These are phyloP conservation scores for Fusarium solani-melongenae DNA, from an alignment of 2,329 filamentous ascomycete genomes.

Conservation along the genomic window DNA sequence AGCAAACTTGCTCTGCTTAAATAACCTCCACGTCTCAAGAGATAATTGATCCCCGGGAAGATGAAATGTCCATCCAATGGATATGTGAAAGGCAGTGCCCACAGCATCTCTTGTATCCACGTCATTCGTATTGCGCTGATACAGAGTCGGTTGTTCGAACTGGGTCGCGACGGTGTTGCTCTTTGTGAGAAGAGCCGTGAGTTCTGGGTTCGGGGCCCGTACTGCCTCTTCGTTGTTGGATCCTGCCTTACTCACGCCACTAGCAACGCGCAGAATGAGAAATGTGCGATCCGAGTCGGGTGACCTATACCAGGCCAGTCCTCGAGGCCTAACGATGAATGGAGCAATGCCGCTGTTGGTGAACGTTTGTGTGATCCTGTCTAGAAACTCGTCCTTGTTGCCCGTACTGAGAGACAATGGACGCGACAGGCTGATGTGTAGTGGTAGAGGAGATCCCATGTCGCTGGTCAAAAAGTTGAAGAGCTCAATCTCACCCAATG, in stretches of 20 bases:
- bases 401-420: slow-evolving; percentile 79
- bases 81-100: slow-evolving; percentile 79
- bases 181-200: slow-evolving; percentile 71
- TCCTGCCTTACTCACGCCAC: slow-evolving; percentile 3
- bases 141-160: slow-evolving; percentile 78
- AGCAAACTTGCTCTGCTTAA: slow-evolving; percentile 38
- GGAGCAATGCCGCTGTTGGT: slow-evolving; percentile 34
- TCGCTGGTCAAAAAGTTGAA: slow-evolving; percentile 81
- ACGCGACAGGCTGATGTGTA: slow-evolving; percentile 92
- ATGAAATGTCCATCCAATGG: slow-evolving; percentile 84
- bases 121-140: slow-evolving; percentile 54
- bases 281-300: slow-evolving; percentile 80
- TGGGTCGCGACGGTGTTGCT: slow-evolving; percentile 80
- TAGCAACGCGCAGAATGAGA: slow-evolving; percentile 76
- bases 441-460: slow-evolving; percentile 78
- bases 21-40: slow-evolving; percentile 40
- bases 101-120: slow-evolving; percentile 28
- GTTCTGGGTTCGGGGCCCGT: slow-evolving; percentile 59
- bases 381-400: slow-evolving; percentile 76
- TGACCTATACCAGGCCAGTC: slow-evolving; percentile 62
- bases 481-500: slow-evolving; percentile 56
- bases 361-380: slow-evolving; percentile 60
- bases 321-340: slow-evolving; percentile 54
- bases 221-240: slow-evolving; percentile 12
- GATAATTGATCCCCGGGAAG: slow-evolving; percentile 57